Conservation (phyloP, 352 stramenopile species). For the Phytophthora brassicae region DNA sequence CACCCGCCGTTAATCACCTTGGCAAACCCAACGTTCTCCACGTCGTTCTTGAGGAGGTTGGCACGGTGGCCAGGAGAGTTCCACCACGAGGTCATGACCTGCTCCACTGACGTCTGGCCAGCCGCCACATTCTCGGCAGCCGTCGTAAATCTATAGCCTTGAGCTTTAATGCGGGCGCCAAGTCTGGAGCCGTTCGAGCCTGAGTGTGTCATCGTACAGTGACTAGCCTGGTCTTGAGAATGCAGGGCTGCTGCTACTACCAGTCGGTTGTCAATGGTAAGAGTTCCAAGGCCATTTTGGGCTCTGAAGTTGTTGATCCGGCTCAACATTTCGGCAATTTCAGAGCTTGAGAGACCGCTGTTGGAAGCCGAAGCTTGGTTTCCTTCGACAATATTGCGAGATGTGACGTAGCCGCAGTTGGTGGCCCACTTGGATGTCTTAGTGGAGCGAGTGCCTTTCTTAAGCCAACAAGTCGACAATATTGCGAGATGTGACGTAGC, state of each 20-base stretch:
- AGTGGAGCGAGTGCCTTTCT: slow-evolving; percentile 20
- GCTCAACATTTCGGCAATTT: slow-evolving; percentile 45
- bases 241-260: slow-evolving; percentile 36
- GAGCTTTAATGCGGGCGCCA: slow-evolving; percentile 31
- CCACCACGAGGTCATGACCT: slow-evolving; percentile 55
- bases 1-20: slow-evolving; percentile 31
- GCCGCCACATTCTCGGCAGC: slow-evolving; percentile 54
- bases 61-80: slow-evolving; percentile 49
- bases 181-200: slow-evolving; percentile 37
- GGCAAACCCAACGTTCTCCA: slow-evolving; percentile 36
- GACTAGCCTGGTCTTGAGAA: slow-evolving; percentile 45
- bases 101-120: slow-evolving; percentile 38
- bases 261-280: slow-evolving; percentile 52
- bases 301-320: slow-evolving; percentile 51
- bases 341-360: slow-evolving; percentile 34
- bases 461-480: slow-evolving; percentile 40
- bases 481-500: slow-evolving; percentile 39
- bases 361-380: slow-evolving; percentile 5
- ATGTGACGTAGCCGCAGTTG: slow-evolving; percentile 42
- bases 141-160: slow-evolving; percentile 38
- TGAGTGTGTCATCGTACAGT: slow-evolving; percentile 50
- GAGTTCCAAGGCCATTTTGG: slow-evolving; percentile 33
- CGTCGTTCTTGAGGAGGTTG: slow-evolving; percentile 44
- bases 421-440: slow-evolving; percentile 27
- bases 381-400: slow-evolving; percentile 16